phyloP scores from a whole-genome alignment of 768 basidiomycete genomes.

The Lentinula boryana region DNA sequence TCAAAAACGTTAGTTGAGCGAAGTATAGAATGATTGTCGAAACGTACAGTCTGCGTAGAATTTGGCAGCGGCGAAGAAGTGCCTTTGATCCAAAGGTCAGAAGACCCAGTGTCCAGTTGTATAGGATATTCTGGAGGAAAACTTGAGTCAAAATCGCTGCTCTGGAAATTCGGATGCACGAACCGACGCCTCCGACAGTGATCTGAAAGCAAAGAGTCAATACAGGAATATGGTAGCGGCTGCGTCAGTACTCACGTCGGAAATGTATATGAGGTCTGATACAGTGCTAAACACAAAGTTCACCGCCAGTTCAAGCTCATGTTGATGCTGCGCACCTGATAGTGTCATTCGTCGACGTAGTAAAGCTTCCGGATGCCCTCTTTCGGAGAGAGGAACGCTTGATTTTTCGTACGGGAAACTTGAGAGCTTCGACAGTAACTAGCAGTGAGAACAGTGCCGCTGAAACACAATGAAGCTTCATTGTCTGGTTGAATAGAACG shows the following conservation, averaged over 20 bases:
- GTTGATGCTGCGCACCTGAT: constrained; percentile 9
- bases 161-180: constrained; percentile 15
- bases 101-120: constrained; percentile 83
- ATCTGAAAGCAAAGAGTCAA: constrained; percentile 35
- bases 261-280: constrained; percentile 74
- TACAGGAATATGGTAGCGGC: constrained; percentile 5
- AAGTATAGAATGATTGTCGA: not conserved
- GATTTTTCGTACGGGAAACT: constrained; percentile 40
- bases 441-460: constrained; percentile 32
- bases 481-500: constrained; percentile 15
- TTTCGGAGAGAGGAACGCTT: constrained; percentile 30
- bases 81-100: constrained; percentile 70
- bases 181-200: constrained; percentile 58
- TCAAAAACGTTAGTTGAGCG: constrained; percentile 6
- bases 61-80: constrained; percentile 41
- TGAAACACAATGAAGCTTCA: constrained; percentile 33
- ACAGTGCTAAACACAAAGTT: constrained; percentile 45
- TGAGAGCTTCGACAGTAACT: constrained; percentile 36
- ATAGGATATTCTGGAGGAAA: constrained; percentile 51
- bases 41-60: constrained; percentile 41
- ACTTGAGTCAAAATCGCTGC: constrained; percentile 6
- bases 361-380: constrained; percentile 23
- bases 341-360: constrained; percentile 22
- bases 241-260: constrained; percentile 48
- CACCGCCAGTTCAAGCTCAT: constrained; percentile 32